Conservation (phyloP, 2,329 filamentous ascomycete species). For the Neopestalotiopsis rosae region DNA sequence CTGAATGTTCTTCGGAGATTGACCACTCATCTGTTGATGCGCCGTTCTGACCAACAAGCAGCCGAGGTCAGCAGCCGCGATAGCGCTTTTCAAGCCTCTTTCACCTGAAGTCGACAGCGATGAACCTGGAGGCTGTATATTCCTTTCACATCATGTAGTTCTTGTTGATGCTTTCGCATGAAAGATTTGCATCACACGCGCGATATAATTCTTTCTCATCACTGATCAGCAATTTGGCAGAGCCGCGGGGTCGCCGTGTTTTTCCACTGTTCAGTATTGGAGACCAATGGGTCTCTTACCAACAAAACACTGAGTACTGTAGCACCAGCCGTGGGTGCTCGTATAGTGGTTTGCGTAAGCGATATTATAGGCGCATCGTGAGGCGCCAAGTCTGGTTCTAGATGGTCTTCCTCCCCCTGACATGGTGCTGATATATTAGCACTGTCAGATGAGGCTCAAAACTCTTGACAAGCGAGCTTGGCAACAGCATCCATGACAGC, state of each 20-base stretch:
- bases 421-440: neutral
- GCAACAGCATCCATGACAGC: neutral
- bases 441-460: conserved; percentile 9
- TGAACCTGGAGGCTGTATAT: neutral
- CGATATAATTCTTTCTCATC: neutral
- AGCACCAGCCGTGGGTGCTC: neutral
- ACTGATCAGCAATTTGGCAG: neutral
- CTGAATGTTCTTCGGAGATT: conserved; percentile 17
- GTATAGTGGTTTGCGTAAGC: neutral
- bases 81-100: neutral
- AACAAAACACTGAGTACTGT: neutral
- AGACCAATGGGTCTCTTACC: neutral
- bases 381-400: conserved; percentile 1
- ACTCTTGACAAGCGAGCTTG: conserved; percentile 12
- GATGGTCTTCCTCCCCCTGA: neutral
- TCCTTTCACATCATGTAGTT: neutral
- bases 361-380: conserved; percentile 8
- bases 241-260: neutral
- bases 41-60: neutral
- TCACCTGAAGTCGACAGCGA: neutral
- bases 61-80: neutral
- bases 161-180: neutral
- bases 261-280: neutral
- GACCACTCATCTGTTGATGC: conserved; percentile 12
- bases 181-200: neutral